These are phyloP conservation scores for Cylindrotheca fusiformis DNA, from an alignment of 108 stramenopile genomes.

Conservation along the genomic window DNA sequence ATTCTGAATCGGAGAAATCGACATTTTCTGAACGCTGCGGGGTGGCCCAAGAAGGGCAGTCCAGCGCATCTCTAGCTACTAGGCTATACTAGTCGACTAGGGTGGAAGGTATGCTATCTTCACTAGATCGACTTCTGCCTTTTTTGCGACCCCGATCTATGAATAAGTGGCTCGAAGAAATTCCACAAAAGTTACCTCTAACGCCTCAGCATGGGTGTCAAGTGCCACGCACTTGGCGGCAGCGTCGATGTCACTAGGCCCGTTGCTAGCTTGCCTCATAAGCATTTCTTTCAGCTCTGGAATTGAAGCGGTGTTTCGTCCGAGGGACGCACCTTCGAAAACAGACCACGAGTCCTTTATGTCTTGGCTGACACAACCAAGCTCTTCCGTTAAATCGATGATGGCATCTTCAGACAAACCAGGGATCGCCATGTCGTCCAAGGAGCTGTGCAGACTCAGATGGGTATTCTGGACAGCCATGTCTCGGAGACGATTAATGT, in stretches of 20 bases:
- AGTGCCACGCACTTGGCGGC: constrained; percentile 7
- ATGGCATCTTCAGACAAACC: constrained; percentile 9
- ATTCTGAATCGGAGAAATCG: too few species aligned
- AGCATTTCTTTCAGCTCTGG: constrained; percentile 23
- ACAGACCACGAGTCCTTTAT: constrained; percentile 14
- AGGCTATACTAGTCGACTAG: too few species aligned
- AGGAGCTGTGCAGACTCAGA: not conserved
- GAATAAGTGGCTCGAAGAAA: constrained; percentile 21
- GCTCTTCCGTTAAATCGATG: constrained; percentile 15
- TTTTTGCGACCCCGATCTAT: too few species aligned
- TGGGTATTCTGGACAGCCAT: not conserved
- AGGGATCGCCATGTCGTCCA: constrained; percentile 3
- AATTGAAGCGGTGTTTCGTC: constrained; percentile 16
- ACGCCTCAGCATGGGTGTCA: constrained; percentile 22
- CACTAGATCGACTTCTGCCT: too few species aligned
- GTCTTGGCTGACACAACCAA: constrained; percentile 11
- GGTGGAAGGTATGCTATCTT: too few species aligned
- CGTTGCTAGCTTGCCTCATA: constrained; percentile 8
- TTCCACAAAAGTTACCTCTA: constrained; percentile 28
- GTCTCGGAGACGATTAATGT: constrained; percentile 9
- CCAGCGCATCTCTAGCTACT: too few species aligned
- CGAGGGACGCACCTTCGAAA: constrained; percentile 10
- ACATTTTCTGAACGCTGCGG: too few species aligned
- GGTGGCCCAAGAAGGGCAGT: too few species aligned
- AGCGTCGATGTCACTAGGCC: constrained; percentile 11